Evolutionary conservation across 1,284 basidiomycete species (phyloP).

Genomic region (Austroboletus niveus): DNA sequence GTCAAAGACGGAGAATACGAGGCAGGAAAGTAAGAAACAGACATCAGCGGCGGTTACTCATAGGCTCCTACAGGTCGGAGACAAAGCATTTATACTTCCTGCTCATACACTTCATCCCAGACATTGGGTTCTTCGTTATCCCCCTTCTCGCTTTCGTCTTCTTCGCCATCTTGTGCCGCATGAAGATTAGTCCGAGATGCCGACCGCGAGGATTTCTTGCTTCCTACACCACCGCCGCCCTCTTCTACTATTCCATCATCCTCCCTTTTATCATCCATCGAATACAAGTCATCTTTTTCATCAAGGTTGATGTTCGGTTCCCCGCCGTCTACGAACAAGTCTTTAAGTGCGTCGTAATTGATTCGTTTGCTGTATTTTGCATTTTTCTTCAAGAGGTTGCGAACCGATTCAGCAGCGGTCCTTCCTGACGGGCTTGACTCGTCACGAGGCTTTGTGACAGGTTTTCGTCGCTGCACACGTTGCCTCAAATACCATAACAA

Average conservation of each 20-base stretch:
- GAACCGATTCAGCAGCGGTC: constrained; percentile 79
- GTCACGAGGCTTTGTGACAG: constrained; percentile 67
- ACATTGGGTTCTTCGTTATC: constrained; percentile 25
- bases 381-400: constrained; percentile 78
- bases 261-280: constrained; percentile 52
- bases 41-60: no score
- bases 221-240: constrained; percentile 36
- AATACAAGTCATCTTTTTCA: constrained; percentile 38
- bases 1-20: no score
- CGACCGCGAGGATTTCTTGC: constrained; percentile 12
- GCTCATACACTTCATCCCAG: constrained; percentile 45
- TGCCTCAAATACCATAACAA: background rate
- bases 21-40: no score
- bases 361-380: constrained; percentile 85
- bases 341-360: constrained; percentile 84
- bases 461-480: constrained; percentile 59
- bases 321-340: constrained; percentile 62
- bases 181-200: constrained; percentile 12
- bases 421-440: constrained; percentile 68
- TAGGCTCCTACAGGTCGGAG: no score
- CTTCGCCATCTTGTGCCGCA: constrained; percentile 22
- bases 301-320: constrained; percentile 34
- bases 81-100: constrained; percentile 34
- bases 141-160: constrained; percentile 34
- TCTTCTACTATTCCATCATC: constrained; percentile 47